Evolutionary conservation across 352 stramenopile species (phyloP), one percentile per base, ranked within the genome.

Genomic region (Globisporangium viniferum): DNA sequence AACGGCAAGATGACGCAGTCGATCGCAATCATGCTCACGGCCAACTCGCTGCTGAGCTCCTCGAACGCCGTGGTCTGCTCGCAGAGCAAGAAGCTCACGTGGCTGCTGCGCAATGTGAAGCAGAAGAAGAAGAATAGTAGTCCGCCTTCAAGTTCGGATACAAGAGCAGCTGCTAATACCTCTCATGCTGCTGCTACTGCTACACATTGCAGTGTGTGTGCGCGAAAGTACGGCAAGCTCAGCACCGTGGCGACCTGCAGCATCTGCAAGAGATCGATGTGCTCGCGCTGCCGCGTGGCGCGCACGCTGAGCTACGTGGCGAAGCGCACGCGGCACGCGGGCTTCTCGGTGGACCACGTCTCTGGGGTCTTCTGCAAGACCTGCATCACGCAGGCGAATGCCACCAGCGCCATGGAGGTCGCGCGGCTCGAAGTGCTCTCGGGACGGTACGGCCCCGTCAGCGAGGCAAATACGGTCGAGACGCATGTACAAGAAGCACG

Each of bases 71-170:
- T 70, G 5, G 22, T 64, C 15, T 79, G 69, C 49, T 66, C 75
- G 2, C 67, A 81, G 22, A 76, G 73, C 62, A 78, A 81, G 64
- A 81, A 79, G 65, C 72, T 81, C 33, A 55, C 70, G 60, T 79
- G 65, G 65, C 59, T 81, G 18, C 64, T 78, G 51, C 58, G 61
- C 9, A 61, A 68, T 20, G 36, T n/a, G 22, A 60, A 35, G 18
- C 29, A 35, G 27, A 15, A 59, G 15, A 14, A 35, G 15, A 60
- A 24, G 3, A 60, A 44, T 27, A 60, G 15, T 24, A 41, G 29
- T 48, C 56, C 10, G n/a, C 31, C n/a, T 3, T 59, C 60, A 24
- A 58, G 57, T 15, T 31, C 56, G 46, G 57, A 51, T 24, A 22
- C 20, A 51, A 22, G 44, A 51, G 18, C 44, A 22, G 18, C 18